Evolutionary conservation across 2,329 filamentous ascomycete genomes (phyloP), one percentile per base, ranked within the genome.

Genomic region (Aspergillus sp.): DNA sequence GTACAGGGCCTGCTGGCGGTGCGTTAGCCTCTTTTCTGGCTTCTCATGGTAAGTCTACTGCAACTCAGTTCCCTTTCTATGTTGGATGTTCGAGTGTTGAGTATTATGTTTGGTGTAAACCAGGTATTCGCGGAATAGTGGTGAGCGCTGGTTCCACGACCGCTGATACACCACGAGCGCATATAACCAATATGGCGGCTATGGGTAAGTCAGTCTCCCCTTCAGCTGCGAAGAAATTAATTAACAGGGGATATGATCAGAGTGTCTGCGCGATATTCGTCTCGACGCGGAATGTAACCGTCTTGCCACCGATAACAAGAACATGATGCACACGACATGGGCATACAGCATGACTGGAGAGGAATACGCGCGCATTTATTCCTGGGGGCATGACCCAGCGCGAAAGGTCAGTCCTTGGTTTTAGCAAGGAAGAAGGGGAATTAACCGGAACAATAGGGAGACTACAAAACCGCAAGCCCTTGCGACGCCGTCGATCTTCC

Each of bases 161-260:
- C 1, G 76, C 79, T 1, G 66, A 76, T 47, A 80, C 78, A 1
- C 80, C 80, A 1, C 66, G 80, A 28, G 79, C 79, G 0, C 79
- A 82, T 56, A 78, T 81, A 47, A 80, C 75, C 39, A 83, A 81
- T 57, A 76, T 75, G 60, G 77, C 77, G 0, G 76, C 76, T 0
- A 57, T 78, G 12, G 58, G 58, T 61, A 35, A 50, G 52, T 53
- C 5, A 10, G 9, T 32, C 9, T 19, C 19, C 19, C 19, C 5
- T 29, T 2, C 6, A 4, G 8, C 10, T 27, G 12, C 2, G 3
- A 26, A n/a, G n/a, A 32, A 32, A 32, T 32, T 9, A 32, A 32
- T 2, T 4, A 10, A 6, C 9, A 12, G 26, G 42, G 5, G 19
- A 45, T 27, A 43, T 7, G 28, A 12, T n/a, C 32, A 67, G 80